Base-by-base conservation (phyloP, 1,284 basidiomycete species). In the Ganoderma lingzhi region DNA sequence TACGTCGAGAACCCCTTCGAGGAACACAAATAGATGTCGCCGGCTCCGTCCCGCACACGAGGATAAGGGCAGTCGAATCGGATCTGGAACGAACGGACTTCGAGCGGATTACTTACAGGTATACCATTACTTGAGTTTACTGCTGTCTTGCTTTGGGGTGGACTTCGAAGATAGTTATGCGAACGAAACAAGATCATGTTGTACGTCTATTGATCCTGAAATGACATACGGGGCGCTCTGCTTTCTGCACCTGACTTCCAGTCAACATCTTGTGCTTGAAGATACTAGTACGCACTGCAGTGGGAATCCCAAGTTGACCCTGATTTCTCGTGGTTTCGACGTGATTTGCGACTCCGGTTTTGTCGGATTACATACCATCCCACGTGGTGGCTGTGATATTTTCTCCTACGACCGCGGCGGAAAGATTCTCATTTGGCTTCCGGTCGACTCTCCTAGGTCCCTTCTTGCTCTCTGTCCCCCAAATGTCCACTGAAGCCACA, bases 1-100 rank as follows among this genome's bases (percentile, higher is more conserved):
- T 90, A 91, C 76, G 85, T 86, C 14, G 89, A 91, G 84, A 90
- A 87, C 75, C 90, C 90, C 56, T 91, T 91, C 72, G 89, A 91
- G 69, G 88, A 90, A 73, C 63, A 56, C 61, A 71, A 73, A 68
- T 73, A 71, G 68, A 58, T 39, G 3, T 28, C 48, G 45, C 30
- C 35, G 23, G 23, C 35, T 5, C 3, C 35, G 35, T 35, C 35
- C 23, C 23, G 23, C 1, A 23, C 23, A 23, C 23, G 8, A 35
- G 35, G 32, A 35, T 2, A 41, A 14, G 12, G 56, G 14, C 8
- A 12, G n/a, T 14, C n/a, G 14, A 59, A 14, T 39, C 6, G 59
- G 28, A 41, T 42, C 39, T 39, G 2, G 35, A 19, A 60, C 39
- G 28, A 56, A 35, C 30, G 30, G 53, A 56, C 53, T 51, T 56